Base-by-base conservation (phyloP, 805 yeast genomes). In the Saturnispora mendoncae region DNA sequence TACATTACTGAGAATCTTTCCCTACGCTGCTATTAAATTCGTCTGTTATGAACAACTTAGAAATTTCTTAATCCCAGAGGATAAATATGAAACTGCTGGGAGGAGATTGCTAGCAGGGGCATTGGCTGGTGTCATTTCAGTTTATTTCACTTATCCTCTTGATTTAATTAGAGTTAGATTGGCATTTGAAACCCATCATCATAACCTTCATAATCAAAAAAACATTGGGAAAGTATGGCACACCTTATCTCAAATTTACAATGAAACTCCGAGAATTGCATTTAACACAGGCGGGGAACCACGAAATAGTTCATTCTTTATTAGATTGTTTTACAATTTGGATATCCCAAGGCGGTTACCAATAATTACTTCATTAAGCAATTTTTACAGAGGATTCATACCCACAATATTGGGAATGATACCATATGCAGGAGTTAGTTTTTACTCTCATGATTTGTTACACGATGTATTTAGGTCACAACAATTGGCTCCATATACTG, bases 401-500 rank as follows among this genome's bases (percentile, higher is more conserved):
- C 95, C 98, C 15, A 92, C 98, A 0, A 79, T 92, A 34, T 53
- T 88, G 31, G 98, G 98, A 9, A 88, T 92, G 94, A 70, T 92
- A 18, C 98, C 98, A 1, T 92, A 92, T 58, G 98, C 98, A 1
- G 98, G 98, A 9, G 97, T 90, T 3, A 84, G 96, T 3, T 92
- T 92, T 55, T 84, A 87, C 64, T 84, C 95, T 4, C 97, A 92
- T 61, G 98, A 92, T 64, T 58, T 78, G 43, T 68, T 88, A 44
- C 97, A 90, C 61, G 98, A 92, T 62, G 53, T 88, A 2, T 76
- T 92, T 55, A 68, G 95, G 47, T 68, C 81, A n/a, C 67, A 69
- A 10, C 41, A 55, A 10, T 58, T 88, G 5, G 67, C 78, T 2
- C 62, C 65, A 12, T 74, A 76, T 49, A 72, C 86, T 0, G 78